Evolutionary conservation across 768 basidiomycete species (phyloP), one percentile per base, ranked within the genome.

Genomic region (Boletus sp.): DNA sequence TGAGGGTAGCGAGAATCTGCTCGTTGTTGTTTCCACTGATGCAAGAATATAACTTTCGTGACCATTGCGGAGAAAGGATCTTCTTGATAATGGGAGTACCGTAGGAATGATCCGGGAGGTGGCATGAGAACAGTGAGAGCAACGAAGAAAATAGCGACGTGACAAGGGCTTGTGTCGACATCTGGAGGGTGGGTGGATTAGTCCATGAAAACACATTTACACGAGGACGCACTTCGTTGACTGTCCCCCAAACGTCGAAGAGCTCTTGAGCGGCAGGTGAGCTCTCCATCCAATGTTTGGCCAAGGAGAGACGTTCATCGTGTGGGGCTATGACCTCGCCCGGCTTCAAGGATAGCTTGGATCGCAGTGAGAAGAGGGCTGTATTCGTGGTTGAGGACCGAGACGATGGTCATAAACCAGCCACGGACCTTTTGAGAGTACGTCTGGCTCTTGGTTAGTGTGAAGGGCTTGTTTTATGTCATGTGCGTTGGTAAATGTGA

Each of bases 31-130:
- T 70, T 6, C 83, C 82, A 5, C 78, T 77, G 1, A 92, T 69
- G 64, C 85, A 87, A 5, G 81, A 75, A 54, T 83, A 85, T 38
- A 93, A 63, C 17, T 77, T 76, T 33, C 81, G 78, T 50, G 78
- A 74, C 69, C 80, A 84, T 29, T 77, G 70, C 0, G 81, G 76
- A 1, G 80, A 78, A 34, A 93, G 72, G 10, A 90, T 62, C 2
- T 67, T 73, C 60, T 83, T 85, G 47, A 89, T 70, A 33, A 93
- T 80, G 0, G 87, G 77, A 35, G 79, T 71, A 0, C 88, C 89
- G 23, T 81, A 65, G 0, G 77, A 56, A 58, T 92, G 89, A 63
- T 83, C 81, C 4, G 83, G 78, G 56, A 88, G 87, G 47, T 92
- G 89, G 4, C 76, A 73, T 4, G 87, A 83, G 14, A 89, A 72